A percentile compares a stretch with the other conserved stretches of the same genome.
Conservation (phyloP, 2,329 filamentous ascomycete genomes). For the Diatrype stigma region DNA sequence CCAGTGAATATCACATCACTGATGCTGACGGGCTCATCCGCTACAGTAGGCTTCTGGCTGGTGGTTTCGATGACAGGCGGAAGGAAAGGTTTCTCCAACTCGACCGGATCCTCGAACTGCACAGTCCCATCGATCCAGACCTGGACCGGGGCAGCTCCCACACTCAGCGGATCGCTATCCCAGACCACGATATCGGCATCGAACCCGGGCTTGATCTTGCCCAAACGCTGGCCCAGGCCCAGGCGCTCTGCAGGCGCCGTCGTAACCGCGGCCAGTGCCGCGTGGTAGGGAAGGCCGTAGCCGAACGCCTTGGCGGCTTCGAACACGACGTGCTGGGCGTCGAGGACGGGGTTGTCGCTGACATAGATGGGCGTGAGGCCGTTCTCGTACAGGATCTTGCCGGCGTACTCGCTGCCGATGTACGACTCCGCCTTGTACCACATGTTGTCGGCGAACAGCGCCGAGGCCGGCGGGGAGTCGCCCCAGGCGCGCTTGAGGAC, state of each 20-base stretch:
- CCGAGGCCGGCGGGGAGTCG: conserved; percentile 49
- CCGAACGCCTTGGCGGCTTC: conserved; percentile 58
- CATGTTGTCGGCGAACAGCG: conserved; percentile 69
- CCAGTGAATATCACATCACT: conserved; percentile 52
- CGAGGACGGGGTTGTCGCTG: conserved; percentile 67
- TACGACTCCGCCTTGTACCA: conserved; percentile 68
- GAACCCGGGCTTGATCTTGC: conserved; percentile 58
- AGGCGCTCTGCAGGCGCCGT: conserved; percentile 55
- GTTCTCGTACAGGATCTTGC: conserved; percentile 61
- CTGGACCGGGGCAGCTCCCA: conserved; percentile 56
- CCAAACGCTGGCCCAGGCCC: conserved; percentile 53
- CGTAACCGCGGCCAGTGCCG: conserved; percentile 54
- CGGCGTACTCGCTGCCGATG: conserved; percentile 60
- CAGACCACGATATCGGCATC: conserved; percentile 60
- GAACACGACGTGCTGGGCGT: conserved; percentile 65
- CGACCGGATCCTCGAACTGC: conserved; percentile 52
- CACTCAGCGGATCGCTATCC: conserved; percentile 58
- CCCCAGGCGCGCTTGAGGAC: conserved; percentile 56
- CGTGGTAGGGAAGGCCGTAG: conserved; percentile 59
- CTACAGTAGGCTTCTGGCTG: conserved; percentile 34
- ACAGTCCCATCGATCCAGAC: conserved; percentile 60
- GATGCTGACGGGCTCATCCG: conserved; percentile 35
- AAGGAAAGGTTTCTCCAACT: conserved; percentile 46
- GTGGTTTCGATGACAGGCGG: conserved; percentile 37
- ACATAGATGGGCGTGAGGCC: conserved; percentile 64